Conservation (phyloP, 768 basidiomycete genomes). For the Pisolithus orientalis region DNA sequence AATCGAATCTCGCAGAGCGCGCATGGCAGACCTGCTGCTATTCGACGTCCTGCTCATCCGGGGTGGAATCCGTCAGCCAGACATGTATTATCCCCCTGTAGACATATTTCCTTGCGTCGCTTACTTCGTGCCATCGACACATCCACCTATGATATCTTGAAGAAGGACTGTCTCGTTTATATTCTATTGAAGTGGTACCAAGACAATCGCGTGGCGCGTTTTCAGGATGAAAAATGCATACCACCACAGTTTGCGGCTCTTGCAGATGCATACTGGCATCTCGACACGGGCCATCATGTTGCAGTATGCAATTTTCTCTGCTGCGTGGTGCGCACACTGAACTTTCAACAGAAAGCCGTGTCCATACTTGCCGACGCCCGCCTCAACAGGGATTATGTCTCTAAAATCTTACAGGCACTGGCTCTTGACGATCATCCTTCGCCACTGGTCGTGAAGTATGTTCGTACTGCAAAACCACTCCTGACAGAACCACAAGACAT, state of each 20-base stretch:
- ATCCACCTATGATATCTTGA: conserved; percentile 65
- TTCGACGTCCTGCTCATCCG: conserved; percentile 67
- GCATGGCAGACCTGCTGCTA: conserved; percentile 57
- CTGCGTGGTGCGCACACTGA: neutral
- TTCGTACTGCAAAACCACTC: conserved; percentile 69
- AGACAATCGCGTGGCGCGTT: conserved; percentile 52
- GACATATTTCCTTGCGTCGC: conserved; percentile 46
- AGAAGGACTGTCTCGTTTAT: conserved; percentile 77
- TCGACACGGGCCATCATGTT: conserved; percentile 65
- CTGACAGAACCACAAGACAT: conserved; percentile 66
- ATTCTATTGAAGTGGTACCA: conserved; percentile 76
- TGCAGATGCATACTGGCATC: conserved; percentile 81
- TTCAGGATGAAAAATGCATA: conserved; percentile 49
- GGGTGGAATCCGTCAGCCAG: conserved; percentile 55
- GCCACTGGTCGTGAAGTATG: conserved; percentile 60
- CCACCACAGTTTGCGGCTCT: conserved; percentile 70
- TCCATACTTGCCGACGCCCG: conserved; percentile 68
- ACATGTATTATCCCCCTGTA: conserved; percentile 63
- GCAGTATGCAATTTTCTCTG: conserved; percentile 40
- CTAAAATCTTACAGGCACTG: conserved; percentile 68
- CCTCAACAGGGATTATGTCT: conserved; percentile 68
- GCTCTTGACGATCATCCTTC: conserved; percentile 36
- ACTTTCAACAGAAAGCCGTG: conserved; percentile 52
- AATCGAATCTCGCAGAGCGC: conserved; percentile 58
- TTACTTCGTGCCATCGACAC: conserved; percentile 56